Percentiles rank a stretch among this genome's conserved stretches.
phyloP scores from a whole-genome alignment of 352 stramenopile species.

The Pythium chondricola region DNA sequence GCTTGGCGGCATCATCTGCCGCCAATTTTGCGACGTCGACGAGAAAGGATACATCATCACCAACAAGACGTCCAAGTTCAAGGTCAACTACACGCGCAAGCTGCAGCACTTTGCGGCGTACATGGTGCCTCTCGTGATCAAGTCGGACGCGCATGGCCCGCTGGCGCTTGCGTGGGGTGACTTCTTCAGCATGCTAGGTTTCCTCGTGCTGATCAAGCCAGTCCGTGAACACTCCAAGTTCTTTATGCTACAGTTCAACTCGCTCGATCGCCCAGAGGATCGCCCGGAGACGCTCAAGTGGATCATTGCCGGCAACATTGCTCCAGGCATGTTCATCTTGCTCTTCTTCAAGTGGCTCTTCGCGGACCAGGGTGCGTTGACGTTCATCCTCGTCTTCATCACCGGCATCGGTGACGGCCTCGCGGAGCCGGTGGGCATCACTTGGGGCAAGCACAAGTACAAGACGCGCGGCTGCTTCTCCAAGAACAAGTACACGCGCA shows the following conservation, averaged over 20 bases:
- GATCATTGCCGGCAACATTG: conserved; percentile 47
- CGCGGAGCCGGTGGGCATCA: conserved; percentile 70
- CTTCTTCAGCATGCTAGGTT: conserved; percentile 76
- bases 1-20: conserved; percentile 70
- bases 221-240: conserved; percentile 73
- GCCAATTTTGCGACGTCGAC: conserved; percentile 79
- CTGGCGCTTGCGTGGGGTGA: conserved; percentile 74
- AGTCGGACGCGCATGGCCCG: conserved; percentile 44
- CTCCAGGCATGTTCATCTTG: conserved; percentile 60
- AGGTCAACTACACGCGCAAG: conserved; percentile 86
- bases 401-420: conserved; percentile 71
- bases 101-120: conserved; percentile 75
- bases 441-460: conserved; percentile 82
- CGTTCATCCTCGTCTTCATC: conserved; percentile 59
- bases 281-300: conserved; percentile 42
- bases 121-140: conserved; percentile 71
- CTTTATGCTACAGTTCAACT: conserved; percentile 88
- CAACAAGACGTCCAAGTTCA: conserved; percentile 66
- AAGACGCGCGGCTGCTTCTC: conserved; percentile 75
- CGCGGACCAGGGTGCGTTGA: conserved; percentile 25
- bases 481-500: conserved; percentile 74
- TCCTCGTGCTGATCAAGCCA: conserved; percentile 79
- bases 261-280: conserved; percentile 75
- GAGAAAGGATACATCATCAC: conserved; percentile 83
- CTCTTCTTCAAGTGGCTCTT: conserved; percentile 87